These are phyloP conservation scores for Metarhizium humberi DNA, from an alignment of 2,329 filamentous ascomycete species.

Conservation along the genomic window DNA sequence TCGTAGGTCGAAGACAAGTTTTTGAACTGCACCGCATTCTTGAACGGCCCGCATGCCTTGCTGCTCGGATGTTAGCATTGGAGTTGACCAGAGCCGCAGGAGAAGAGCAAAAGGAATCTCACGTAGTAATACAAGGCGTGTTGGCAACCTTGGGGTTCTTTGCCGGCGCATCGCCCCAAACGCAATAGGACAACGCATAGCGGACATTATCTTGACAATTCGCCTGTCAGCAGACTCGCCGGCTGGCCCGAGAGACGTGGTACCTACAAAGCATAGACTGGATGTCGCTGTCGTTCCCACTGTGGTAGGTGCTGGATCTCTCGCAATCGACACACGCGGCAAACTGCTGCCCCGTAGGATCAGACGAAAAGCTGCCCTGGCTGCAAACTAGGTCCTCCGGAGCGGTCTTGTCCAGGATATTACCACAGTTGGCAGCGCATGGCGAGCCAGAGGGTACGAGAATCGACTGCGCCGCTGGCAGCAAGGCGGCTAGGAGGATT, in stretches of 20 bases:
- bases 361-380: conserved; percentile 27
- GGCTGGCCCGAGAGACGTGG: background rate
- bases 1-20: conserved; percentile 36
- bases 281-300: conserved; percentile 38
- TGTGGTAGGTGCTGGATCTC: conserved; percentile 36
- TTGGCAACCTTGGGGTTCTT: conserved; percentile 29
- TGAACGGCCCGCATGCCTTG: conserved; percentile 41
- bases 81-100: background rate
- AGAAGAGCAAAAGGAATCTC: conserved; percentile 6
- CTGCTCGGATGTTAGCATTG: conserved; percentile 25
- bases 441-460: conserved; percentile 38
- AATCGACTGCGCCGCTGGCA: conserved; percentile 21
- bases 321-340: conserved; percentile 44
- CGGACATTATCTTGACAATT: conserved; percentile 44
- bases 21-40: conserved; percentile 36
- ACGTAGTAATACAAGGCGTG: conserved; percentile 46
- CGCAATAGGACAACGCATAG: conserved; percentile 44
- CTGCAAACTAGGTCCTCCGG: conserved; percentile 39
- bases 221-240: background rate
- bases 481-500: conserved; percentile 4
- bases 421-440: conserved; percentile 43
- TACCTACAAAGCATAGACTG: conserved; percentile 46
- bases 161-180: conserved; percentile 35
- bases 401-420: conserved; percentile 37
- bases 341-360: conserved; percentile 36